Base-by-base conservation (phyloP, 306 rosid species). In the Lupinus albus region DNA sequence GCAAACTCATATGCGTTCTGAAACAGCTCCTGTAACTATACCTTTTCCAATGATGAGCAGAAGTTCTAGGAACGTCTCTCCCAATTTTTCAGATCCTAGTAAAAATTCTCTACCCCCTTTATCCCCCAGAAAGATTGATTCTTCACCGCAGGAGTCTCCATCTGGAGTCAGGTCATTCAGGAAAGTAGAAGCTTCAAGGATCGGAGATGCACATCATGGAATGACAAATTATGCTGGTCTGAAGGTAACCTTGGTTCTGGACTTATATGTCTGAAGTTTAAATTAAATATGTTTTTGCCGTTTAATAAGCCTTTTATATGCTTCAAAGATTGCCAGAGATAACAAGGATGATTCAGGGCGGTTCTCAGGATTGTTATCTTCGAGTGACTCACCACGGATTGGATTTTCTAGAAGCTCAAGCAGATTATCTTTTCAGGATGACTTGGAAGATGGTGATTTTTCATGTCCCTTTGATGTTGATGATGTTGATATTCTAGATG, bases 381-480 rank as follows among this genome's bases (percentile, higher is more conserved):
- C 96, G 8, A 87, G 95, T 79, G 95, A 81, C 82, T 90, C 96
- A 41, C 96, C 91, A 30, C 82, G 87, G 12, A 44, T 89, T 76
- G 96, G 96, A 72, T 84, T 84, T 81, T 90, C 96, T 51, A 80
- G 89, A 79, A 84, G 89, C 81, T 90, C 96, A 7, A 87, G 96
- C 70, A 85, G 83, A 82, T 76, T 87, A 75, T 90, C 96, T 59
- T 87, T 87, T 77, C 96, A 90, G 66, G 95, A 90, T 75, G 95
- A 89, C 83, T 65, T 87, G 75, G 91, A 89, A 42, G 89, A 82
- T 76, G 74, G 85, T 44, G 94, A 84, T 72, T 83, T 89, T 65
- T 80, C 94, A 6, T 89, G 91, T 68, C 83, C 96, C 39, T 90
- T 90, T 46, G 88, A 84, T 68, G 88, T 87, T 72, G 96, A 90